Evolutionary conservation across 2,329 filamentous ascomycete genomes (phyloP), one percentile per base, ranked within the genome.

Genomic region (Chrysoporthe cubensis): DNA sequence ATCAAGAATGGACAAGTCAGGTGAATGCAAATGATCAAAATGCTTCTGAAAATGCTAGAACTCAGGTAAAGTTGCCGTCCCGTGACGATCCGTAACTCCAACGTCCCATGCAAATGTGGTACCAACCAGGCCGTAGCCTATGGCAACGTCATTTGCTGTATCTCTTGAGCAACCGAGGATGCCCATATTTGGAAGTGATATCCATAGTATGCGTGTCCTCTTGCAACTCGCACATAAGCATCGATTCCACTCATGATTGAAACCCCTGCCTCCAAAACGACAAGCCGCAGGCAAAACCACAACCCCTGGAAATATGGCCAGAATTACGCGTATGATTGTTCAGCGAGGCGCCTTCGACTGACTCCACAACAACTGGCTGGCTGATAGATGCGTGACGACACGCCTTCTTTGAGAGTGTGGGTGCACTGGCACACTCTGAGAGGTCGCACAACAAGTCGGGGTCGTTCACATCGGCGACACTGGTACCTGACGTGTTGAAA

Each of bases 241-340:
- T 40, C 9, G 32, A 2, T 9, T 57, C n/a, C 54, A 37, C 54
- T 60, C 16, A 42, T n/a, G 7, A 44, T 48, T 52, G 44, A n/a
- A n/a, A 21, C 16, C n/a, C 40, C 48, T 40, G 65, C n/a, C 59
- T 62, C 67, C 67, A 69, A 48, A 64, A 66, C 14, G 67, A 63
- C 37, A 66, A 54, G 26, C 67, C 64, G 32, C 42, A 60, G 57
- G 56, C 44, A 43, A 64, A 32, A 46, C 67, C 46, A 34, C 61
- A 64, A 8, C 64, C 14, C 54, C 61, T 61, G 11, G 26, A 37
- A 14, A 4, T 26, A 34, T 16, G 44, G 16, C 16, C 18, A 40
- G 18, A n/a, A 34, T 26, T 8, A 48, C n/a, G 34, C 11, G 3
- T 18, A 43, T 7, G 37, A 18, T 14, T 14, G 2, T 14, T 52